Conservation (phyloP, 495 filamentous ascomycete genomes). For the Aspergillus homomorphus region DNA sequence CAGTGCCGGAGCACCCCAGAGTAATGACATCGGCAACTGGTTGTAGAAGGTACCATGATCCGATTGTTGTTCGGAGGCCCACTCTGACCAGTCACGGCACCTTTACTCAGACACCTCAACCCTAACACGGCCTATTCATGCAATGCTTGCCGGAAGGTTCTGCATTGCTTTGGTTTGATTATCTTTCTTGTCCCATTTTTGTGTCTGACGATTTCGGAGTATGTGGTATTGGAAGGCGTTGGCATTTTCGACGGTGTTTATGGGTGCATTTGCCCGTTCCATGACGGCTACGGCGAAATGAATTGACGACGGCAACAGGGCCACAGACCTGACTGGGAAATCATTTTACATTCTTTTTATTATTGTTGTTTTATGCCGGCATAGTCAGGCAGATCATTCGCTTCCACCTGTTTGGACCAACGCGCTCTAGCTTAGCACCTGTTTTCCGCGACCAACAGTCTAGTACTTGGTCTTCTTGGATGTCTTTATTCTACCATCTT, state of each 20-base stretch:
- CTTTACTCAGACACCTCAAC: background rate
- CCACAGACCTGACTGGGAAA: conserved; percentile 17
- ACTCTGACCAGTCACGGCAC: background rate
- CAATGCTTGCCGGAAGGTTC: conserved; percentile 1
- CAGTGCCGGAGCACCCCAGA: conserved; percentile 18
- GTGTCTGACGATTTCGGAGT: conserved; percentile 24
- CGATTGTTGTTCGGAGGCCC: background rate
- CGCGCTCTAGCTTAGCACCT: conserved; percentile 6
- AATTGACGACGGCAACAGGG: conserved; percentile 38
- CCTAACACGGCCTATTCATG: conserved; percentile 30
- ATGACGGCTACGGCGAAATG: conserved; percentile 32
- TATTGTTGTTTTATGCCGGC: conserved; percentile 5
- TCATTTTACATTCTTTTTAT: conserved; percentile 10
- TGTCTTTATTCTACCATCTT: background rate
- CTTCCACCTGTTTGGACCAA: conserved; percentile 5
- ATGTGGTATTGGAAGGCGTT: conserved; percentile 31
- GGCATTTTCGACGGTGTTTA: conserved; percentile 35
- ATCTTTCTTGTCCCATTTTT: conserved; percentile 12
- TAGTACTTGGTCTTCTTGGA: conserved; percentile 2
- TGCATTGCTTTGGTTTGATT: conserved; percentile 8
- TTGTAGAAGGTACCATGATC: conserved; percentile 22
- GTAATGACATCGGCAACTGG: conserved; percentile 37
- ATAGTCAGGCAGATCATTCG: conserved; percentile 13
- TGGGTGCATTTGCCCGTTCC: conserved; percentile 31
- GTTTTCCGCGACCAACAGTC: background rate